Conservation (phyloP, 345 rosid genomes). For the Anastatica hierochuntica region DNA sequence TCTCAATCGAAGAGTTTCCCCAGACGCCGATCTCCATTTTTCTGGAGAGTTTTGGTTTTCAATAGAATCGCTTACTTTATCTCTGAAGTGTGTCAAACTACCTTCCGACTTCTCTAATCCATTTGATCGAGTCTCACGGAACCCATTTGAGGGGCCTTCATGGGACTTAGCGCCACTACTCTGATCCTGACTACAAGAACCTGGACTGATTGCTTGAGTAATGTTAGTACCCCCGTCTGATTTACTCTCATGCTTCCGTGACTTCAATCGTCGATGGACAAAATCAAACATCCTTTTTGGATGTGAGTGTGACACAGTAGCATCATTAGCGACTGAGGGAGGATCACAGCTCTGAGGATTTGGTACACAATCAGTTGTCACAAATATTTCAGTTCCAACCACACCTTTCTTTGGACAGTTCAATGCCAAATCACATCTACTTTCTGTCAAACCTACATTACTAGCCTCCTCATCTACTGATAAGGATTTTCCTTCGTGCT, state of each 20-base stretch:
- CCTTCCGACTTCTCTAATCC: constrained; percentile 25
- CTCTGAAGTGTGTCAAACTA: constrained; percentile 29
- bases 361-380: constrained; percentile 23
- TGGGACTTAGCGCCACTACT: constrained; percentile 26
- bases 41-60: constrained; percentile 38
- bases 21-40: constrained; percentile 52
- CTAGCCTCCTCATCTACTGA: constrained; percentile 29
- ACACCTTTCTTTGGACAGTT: constrained; percentile 22
- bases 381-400: constrained; percentile 24
- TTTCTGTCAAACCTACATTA: constrained; percentile 23
- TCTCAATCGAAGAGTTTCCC: constrained; percentile 59
- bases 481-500: no score
- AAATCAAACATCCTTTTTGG: constrained; percentile 59
- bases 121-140: constrained; percentile 28
- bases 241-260: constrained; percentile 36
- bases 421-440: constrained; percentile 23
- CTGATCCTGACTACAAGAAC: constrained; percentile 29
- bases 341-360: constrained; percentile 28
- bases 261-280: constrained; percentile 74
- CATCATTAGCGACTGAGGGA: constrained; percentile 27
- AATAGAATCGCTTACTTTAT: no score
- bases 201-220: constrained; percentile 36
- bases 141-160: constrained; percentile 33
- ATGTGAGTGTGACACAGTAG: constrained; percentile 25
- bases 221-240: constrained; percentile 28